Percentiles rank a stretch among this genome's conserved stretches.
Evolutionary conservation across 352 stramenopile genomes (phyloP).

Genomic region (Phytopythium aichiense): DNA sequence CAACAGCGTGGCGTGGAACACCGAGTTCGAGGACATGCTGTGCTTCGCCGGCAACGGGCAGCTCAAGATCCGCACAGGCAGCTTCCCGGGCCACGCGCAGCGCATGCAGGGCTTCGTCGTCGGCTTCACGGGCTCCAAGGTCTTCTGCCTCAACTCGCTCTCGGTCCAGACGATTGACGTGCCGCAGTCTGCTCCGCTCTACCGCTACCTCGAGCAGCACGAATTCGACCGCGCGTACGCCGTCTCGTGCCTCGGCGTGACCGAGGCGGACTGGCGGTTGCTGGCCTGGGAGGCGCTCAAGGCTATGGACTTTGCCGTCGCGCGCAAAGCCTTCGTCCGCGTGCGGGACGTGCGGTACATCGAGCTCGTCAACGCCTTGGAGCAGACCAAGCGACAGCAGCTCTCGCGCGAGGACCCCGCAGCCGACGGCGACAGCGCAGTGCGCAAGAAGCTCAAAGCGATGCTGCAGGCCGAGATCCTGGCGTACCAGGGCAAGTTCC

Average conservation of each 20-base stretch:
- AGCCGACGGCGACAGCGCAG: slow-evolving; percentile 25
- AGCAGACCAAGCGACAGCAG: slow-evolving; percentile 71
- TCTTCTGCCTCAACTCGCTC: slow-evolving; percentile 89
- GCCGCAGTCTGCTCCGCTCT: slow-evolving; percentile 83
- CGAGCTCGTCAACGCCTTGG: slow-evolving; percentile 85
- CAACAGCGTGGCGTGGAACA: slow-evolving; percentile 93
- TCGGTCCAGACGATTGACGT: slow-evolving; percentile 90
- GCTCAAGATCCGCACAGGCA: slow-evolving; percentile 90
- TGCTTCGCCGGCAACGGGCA: slow-evolving; percentile 88
- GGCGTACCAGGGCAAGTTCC: slow-evolving; percentile 90
- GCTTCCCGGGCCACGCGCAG: slow-evolving; percentile 87
- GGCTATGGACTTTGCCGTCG: slow-evolving; percentile 75
- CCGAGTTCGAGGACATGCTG: slow-evolving; percentile 92
- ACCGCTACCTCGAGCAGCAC: slow-evolving; percentile 88
- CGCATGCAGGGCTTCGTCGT: slow-evolving; percentile 92
- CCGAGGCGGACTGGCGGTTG: slow-evolving; percentile 87
- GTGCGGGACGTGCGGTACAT: slow-evolving; percentile 91
- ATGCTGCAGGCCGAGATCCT: slow-evolving; percentile 90
- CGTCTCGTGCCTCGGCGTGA: slow-evolving; percentile 93
- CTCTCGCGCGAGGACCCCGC: slow-evolving; percentile 21
- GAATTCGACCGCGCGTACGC: slow-evolving; percentile 87
- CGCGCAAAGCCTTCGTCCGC: slow-evolving; percentile 86
- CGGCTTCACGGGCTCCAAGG: slow-evolving; percentile 89
- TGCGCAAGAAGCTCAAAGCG: slow-evolving; percentile 46
- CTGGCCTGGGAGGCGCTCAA: slow-evolving; percentile 87